These are phyloP conservation scores for Ceratobasidium theobromae DNA, from an alignment of 1,284 basidiomycete species.

Conservation along the genomic window DNA sequence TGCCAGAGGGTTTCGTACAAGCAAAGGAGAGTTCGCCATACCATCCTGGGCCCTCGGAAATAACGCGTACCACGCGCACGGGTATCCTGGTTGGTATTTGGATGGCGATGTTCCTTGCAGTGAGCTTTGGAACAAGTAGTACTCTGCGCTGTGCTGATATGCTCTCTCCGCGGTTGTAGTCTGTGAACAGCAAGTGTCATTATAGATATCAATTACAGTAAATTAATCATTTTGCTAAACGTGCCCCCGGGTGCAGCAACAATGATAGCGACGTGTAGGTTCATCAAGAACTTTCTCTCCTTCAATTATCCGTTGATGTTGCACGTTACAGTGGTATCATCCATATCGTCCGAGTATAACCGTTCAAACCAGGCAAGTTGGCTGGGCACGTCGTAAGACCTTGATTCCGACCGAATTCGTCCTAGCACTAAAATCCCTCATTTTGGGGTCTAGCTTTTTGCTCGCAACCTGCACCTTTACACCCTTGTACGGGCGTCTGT, in stretches of 20 bases:
- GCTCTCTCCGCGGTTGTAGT: slow-evolving; percentile 44
- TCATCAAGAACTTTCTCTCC: background rate
- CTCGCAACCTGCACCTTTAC: slow-evolving; percentile 80
- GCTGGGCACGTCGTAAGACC: slow-evolving; percentile 68
- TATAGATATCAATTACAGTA: slow-evolving; percentile 3
- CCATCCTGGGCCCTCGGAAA: slow-evolving; percentile 14
- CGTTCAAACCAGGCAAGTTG: slow-evolving; percentile 77
- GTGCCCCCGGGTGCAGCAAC: slow-evolving; percentile 44
- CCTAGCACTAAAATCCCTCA: slow-evolving; percentile 15
- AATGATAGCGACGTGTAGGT: slow-evolving; percentile 57
- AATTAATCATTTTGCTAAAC: slow-evolving; percentile 25
- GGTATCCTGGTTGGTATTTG: slow-evolving; percentile 68
- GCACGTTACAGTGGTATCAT: slow-evolving; percentile 59
- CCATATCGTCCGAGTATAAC: slow-evolving; percentile 77
- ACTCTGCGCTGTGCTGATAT: background rate
- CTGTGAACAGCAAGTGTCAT: slow-evolving; percentile 57
- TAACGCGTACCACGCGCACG: slow-evolving; percentile 43
- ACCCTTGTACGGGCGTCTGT: slow-evolving; percentile 77
- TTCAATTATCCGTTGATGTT: background rate
- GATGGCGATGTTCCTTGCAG: slow-evolving; percentile 67
- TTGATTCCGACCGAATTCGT: background rate
- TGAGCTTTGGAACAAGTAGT: slow-evolving; percentile 45
- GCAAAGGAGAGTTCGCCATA: background rate
- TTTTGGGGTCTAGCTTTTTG: slow-evolving; percentile 56
- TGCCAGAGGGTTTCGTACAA: slow-evolving; percentile 5